A percentile compares a stretch with the other conserved stretches of the same genome.
Evolutionary conservation across 225 moss, liverwort and hornwort genomes (phyloP).

Genomic region (Asterella californica): DNA sequence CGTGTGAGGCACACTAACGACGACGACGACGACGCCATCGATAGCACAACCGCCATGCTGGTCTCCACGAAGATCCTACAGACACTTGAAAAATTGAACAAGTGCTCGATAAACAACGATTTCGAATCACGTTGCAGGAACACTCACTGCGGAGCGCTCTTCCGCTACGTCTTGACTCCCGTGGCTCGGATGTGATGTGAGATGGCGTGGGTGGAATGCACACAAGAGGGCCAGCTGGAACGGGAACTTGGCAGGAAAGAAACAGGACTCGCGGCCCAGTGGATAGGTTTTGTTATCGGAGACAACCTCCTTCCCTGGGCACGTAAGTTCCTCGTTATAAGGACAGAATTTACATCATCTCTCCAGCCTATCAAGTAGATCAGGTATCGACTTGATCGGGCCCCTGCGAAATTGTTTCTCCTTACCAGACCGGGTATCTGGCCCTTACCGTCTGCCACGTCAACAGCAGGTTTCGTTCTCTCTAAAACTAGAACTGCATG

Average conservation of each 20-base stretch:
- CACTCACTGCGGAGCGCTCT: background rate
- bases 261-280: background rate
- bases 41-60: conserved; percentile 8
- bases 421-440: no score
- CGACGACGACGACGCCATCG: conserved; percentile 19
- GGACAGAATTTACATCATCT: no score
- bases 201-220: no score
- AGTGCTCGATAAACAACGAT: background rate
- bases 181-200: background rate
- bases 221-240: background rate
- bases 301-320: no score
- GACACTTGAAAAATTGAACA: background rate
- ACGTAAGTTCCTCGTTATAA: no score
- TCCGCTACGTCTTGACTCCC: background rate
- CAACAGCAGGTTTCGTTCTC: no score
- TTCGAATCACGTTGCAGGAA: background rate
- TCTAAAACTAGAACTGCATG: no score
- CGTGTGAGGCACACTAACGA: background rate
- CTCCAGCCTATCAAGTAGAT: no score
- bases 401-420: no score
- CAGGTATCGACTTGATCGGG: no score
- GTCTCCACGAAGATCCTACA: no score
- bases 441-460: no score
- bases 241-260: conserved; percentile 1
- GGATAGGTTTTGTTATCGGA: conserved; percentile 18